Conservation (phyloP, 2,329 filamentous ascomycete species). For the Ramularia collo-cygni region DNA sequence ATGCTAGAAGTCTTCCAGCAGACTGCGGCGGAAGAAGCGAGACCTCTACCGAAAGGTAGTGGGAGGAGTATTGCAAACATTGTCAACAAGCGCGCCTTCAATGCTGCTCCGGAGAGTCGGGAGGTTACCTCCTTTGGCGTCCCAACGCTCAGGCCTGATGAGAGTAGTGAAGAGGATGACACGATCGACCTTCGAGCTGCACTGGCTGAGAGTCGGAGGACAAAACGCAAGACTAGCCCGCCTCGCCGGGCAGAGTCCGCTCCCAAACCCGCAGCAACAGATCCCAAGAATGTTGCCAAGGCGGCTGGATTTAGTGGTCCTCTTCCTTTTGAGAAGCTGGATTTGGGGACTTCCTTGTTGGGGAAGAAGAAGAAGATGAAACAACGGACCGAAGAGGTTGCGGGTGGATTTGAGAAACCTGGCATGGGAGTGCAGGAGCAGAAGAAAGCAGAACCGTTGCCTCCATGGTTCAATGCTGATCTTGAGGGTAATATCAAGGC, state of each 20-base stretch:
- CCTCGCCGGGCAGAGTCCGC: slow-evolving; percentile 19
- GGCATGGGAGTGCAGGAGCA: slow-evolving; percentile 30
- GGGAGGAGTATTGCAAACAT: slow-evolving; percentile 61
- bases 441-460: slow-evolving; percentile 54
- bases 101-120: slow-evolving; percentile 44
- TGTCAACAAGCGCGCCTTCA: slow-evolving; percentile 66
- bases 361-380: slow-evolving; percentile 49
- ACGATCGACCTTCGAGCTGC: slow-evolving; percentile 70
- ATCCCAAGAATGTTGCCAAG: slow-evolving; percentile 35
- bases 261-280: slow-evolving; percentile 29
- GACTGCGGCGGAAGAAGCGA: slow-evolving; percentile 35
- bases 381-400: slow-evolving; percentile 46
- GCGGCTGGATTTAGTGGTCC: slow-evolving; percentile 65
- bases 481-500: slow-evolving; percentile 53
- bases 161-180: slow-evolving; percentile 61
- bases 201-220: slow-evolving; percentile 59
- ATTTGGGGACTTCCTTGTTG: slow-evolving; percentile 58
- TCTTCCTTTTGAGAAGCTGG: slow-evolving; percentile 76
- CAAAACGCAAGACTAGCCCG: slow-evolving; percentile 28
- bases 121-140: slow-evolving; percentile 30
- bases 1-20: slow-evolving; percentile 43
- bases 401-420: slow-evolving; percentile 60
- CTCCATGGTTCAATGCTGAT: slow-evolving; percentile 64
- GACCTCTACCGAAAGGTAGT: slow-evolving; percentile 39
- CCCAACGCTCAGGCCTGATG: slow-evolving; percentile 27